phyloP scores from a whole-genome alignment of 2,329 filamentous ascomycete species.

The Lachnellula arida region DNA sequence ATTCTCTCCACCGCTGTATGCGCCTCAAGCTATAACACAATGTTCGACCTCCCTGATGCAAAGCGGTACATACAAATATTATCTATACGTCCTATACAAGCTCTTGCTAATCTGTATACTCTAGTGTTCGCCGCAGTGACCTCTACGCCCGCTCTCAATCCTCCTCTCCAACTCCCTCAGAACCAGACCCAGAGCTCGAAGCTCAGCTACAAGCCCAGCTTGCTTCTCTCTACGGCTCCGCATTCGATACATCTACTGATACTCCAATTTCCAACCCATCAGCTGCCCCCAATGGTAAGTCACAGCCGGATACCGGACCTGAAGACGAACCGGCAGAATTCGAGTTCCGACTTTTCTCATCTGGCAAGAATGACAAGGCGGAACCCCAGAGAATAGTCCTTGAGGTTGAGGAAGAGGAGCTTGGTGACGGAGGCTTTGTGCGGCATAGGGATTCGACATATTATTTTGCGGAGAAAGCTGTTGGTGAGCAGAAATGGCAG shows the following conservation, averaged over 20 bases:
- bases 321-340: slow-evolving; percentile 39
- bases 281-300: neutral
- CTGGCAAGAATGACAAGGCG: slow-evolving; percentile 19
- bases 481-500: slow-evolving; percentile 34
- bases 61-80: slow-evolving; percentile 40
- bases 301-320: slow-evolving; percentile 4
- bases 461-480: slow-evolving; percentile 43
- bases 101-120: slow-evolving; percentile 5
- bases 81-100: neutral
- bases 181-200: slow-evolving; percentile 23
- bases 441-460: slow-evolving; percentile 41
- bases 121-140: slow-evolving; percentile 52
- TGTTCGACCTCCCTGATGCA: slow-evolving; percentile 50
- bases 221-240: slow-evolving; percentile 22
- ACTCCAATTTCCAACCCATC: neutral
- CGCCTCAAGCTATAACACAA: slow-evolving; percentile 22
- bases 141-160: slow-evolving; percentile 36
- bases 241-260: neutral
- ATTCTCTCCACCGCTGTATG: neutral
- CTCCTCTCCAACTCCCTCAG: slow-evolving; percentile 13
- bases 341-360: slow-evolving; percentile 52
- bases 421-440: slow-evolving; percentile 38
- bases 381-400: slow-evolving; percentile 48
- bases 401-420: slow-evolving; percentile 36
- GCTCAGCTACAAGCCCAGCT: slow-evolving; percentile 19